A percentile compares a stretch with the other conserved stretches of the same genome.
Evolutionary conservation across 352 stramenopile species (phyloP).

Genomic region (Phytophthora hybrid): DNA sequence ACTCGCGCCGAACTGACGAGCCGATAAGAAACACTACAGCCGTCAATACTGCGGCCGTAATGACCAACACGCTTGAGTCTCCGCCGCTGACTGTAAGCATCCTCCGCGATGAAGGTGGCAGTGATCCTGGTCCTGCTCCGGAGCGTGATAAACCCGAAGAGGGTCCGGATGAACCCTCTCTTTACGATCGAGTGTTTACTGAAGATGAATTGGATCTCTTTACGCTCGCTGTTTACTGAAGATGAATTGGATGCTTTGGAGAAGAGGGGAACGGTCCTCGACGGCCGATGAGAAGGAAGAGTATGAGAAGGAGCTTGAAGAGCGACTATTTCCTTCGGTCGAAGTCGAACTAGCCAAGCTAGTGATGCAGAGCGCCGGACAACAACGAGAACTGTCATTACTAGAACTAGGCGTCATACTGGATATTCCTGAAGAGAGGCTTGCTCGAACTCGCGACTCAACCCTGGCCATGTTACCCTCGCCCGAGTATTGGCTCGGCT

Average conservation of each 20-base stretch:
- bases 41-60: too few relatives aligned
- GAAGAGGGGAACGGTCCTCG: too few relatives aligned
- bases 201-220: too few relatives aligned
- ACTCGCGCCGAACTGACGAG: too few relatives aligned
- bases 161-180: background rate
- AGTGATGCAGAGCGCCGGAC: background rate
- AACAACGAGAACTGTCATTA: background rate
- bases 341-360: slow-evolving; percentile 1
- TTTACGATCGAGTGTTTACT: background rate
- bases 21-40: too few relatives aligned
- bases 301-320: slow-evolving; percentile 13
- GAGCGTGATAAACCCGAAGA: background rate
- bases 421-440: background rate
- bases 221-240: background rate
- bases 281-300: background rate
- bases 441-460: background rate
- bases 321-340: background rate
- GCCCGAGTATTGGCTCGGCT: slow-evolving; percentile 7
- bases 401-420: background rate
- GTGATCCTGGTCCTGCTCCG: too few relatives aligned
- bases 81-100: too few relatives aligned
- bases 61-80: too few relatives aligned
- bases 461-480: background rate
- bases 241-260: background rate
- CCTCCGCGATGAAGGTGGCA: too few relatives aligned